phyloP scores from a whole-genome alignment of 805 yeast genomes.

The Candida rishiriensis region DNA sequence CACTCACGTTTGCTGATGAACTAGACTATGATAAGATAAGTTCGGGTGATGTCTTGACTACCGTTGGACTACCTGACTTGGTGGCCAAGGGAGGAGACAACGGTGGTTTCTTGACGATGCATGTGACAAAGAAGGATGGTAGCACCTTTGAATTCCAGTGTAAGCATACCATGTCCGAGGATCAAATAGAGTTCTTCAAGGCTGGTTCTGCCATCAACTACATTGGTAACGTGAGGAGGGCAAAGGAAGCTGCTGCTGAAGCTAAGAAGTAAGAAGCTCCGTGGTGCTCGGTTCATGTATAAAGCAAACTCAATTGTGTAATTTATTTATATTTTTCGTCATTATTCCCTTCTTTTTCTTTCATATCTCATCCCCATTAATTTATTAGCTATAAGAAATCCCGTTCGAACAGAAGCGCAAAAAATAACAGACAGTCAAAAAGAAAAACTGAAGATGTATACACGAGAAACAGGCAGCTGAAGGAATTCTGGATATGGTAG shows the following conservation, averaged over 20 bases:
- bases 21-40: constrained; percentile 78
- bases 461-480: neutral
- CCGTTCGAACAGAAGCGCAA: too few relatives aligned
- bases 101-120: constrained; percentile 72
- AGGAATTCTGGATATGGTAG: neutral
- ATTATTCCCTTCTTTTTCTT: too few relatives aligned
- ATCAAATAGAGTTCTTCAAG: constrained; percentile 92
- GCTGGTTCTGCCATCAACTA: constrained; percentile 96
- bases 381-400: too few relatives aligned
- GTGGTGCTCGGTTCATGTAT: too few relatives aligned
- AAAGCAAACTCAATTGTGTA: too few relatives aligned
- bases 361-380: too few relatives aligned
- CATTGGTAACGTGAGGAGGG: constrained; percentile 41
- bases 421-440: too few relatives aligned
- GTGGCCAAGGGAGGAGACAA: constrained; percentile 78
- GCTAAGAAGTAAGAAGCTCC: neutral
- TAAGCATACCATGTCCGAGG: constrained; percentile 95
- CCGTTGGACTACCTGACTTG: constrained; percentile 71
- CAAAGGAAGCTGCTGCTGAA: constrained; percentile 5
- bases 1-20: constrained; percentile 87
- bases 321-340: too few relatives aligned
- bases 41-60: constrained; percentile 74
- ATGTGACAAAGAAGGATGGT: constrained; percentile 74
- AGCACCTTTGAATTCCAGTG: constrained; percentile 63
- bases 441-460: too few relatives aligned